These are phyloP conservation scores for Colletotrichum tanaceti DNA, from an alignment of 2,329 filamentous ascomycete species.

Conservation along the genomic window DNA sequence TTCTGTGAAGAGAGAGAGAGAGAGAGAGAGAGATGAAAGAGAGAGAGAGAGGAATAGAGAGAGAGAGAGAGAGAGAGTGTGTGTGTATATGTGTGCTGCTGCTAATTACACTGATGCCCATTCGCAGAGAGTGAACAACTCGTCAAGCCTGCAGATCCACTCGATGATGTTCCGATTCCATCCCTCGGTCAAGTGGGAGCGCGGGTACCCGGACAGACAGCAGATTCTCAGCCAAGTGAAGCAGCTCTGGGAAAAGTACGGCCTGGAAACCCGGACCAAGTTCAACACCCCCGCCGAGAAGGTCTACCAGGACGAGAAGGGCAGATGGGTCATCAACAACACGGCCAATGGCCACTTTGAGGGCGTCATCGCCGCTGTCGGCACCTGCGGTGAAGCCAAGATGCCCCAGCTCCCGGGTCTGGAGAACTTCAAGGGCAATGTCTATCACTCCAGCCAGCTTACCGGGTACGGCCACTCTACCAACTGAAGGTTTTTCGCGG, in stretches of 20 bases:
- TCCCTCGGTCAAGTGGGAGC: slow-evolving; percentile 78
- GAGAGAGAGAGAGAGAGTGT: too few relatives aligned
- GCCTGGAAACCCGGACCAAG: slow-evolving; percentile 74
- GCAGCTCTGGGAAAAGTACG: slow-evolving; percentile 80
- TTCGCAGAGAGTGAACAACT: slow-evolving; percentile 80
- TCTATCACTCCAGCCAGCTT: slow-evolving; percentile 80
- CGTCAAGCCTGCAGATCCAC: slow-evolving; percentile 85
- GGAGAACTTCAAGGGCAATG: slow-evolving; percentile 76
- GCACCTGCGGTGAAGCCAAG: slow-evolving; percentile 83
- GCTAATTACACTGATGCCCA: neutral
- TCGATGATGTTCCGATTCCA: slow-evolving; percentile 91
- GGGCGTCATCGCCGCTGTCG: slow-evolving; percentile 81
- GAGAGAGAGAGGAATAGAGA: too few relatives aligned
- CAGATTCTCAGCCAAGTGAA: slow-evolving; percentile 80
- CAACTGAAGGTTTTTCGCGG: accelerated
- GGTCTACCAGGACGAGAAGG: slow-evolving; percentile 74
- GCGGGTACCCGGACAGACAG: slow-evolving; percentile 80
- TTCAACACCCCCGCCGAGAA: slow-evolving; percentile 78
- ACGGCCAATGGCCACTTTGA: slow-evolving; percentile 78
- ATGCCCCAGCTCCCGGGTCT: slow-evolving; percentile 77
- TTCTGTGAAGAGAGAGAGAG: too few relatives aligned
- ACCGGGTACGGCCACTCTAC: slow-evolving; percentile 62
- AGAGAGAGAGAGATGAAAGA: too few relatives aligned
- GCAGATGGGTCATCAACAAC: slow-evolving; percentile 83
- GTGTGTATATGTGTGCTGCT: too few relatives aligned